phyloP scores from a whole-genome alignment of 2,329 filamentous ascomycete genomes.

The Epichloe glyceriae region DNA sequence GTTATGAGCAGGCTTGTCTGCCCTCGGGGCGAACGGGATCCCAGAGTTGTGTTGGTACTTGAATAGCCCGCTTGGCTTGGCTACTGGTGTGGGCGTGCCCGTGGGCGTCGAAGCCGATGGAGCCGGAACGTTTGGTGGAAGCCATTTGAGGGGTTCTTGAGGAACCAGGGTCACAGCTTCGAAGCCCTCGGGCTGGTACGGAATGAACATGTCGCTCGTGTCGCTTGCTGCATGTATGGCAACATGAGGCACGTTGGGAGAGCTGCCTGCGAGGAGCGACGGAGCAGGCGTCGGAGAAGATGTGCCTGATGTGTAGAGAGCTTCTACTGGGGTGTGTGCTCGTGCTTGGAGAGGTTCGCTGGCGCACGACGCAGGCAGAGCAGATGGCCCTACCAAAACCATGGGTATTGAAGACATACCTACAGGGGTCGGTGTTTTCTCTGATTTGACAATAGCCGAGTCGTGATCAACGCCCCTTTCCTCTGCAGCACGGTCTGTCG shows the following conservation, averaged over 20 bases:
- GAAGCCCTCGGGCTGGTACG: conserved; percentile 43
- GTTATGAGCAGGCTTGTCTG: not conserved
- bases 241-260: conserved; percentile 17
- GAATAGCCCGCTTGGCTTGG: conserved; percentile 21
- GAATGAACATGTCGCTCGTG: conserved; percentile 32
- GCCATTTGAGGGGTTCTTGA: conserved; percentile 34
- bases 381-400: not conserved
- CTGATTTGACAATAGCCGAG: not conserved
- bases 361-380: not conserved
- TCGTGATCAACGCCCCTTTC: not conserved
- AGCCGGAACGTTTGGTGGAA: conserved; percentile 33
- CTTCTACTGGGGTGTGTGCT: conserved; percentile 13
- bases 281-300: conserved; percentile 12
- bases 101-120: conserved; percentile 21
- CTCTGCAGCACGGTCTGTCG: not conserved
- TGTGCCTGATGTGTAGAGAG: conserved; percentile 11
- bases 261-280: conserved; percentile 15
- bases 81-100: conserved; percentile 19
- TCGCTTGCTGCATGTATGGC: conserved; percentile 15
- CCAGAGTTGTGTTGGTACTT: conserved; percentile 24
- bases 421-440: not conserved
- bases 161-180: conserved; percentile 23
- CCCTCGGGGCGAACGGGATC: conserved; percentile 33
- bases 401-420: not conserved
- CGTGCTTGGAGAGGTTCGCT: conserved; percentile 1